A percentile compares a stretch with the other conserved stretches of the same genome.
These are phyloP conservation scores for Amesomyces nigricolor DNA, from an alignment of 2,329 filamentous ascomycete species.

Conservation along the genomic window DNA sequence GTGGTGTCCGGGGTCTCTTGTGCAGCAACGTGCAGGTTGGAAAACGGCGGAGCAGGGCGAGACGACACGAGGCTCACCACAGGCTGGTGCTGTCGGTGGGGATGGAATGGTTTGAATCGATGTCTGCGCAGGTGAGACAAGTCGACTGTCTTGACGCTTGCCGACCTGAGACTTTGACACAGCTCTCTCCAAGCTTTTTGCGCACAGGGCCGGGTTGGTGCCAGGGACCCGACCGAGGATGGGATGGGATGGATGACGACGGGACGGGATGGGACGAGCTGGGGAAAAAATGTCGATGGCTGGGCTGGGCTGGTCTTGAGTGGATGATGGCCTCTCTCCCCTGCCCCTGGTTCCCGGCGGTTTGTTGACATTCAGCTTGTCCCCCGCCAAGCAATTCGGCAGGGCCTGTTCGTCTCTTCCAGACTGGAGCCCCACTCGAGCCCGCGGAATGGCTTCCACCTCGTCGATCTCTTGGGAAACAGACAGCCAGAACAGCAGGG, in stretches of 20 bases:
- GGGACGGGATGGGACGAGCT: neutral
- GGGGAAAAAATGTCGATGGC: neutral
- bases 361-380: conserved; percentile 26
- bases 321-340: neutral
- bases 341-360: neutral
- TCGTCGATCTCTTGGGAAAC: conserved; percentile 14
- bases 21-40: conserved; percentile 28
- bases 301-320: neutral
- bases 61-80: conserved; percentile 6
- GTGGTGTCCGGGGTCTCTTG: conserved; percentile 22
- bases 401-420: conserved; percentile 1
- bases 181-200: no score
- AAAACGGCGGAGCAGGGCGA: conserved; percentile 17
- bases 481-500: neutral
- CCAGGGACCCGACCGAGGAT: no score
- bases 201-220: no score
- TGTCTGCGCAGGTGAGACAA: neutral
- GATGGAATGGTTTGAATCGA: neutral
- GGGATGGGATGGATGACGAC: no score
- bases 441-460: conserved; percentile 11
- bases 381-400: conserved; percentile 20
- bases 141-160: neutral
- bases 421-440: conserved; percentile 1
- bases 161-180: no score
- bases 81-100: neutral